Base-by-base conservation (phyloP, 768 basidiomycete species). In the Suillus subalutaceus region DNA sequence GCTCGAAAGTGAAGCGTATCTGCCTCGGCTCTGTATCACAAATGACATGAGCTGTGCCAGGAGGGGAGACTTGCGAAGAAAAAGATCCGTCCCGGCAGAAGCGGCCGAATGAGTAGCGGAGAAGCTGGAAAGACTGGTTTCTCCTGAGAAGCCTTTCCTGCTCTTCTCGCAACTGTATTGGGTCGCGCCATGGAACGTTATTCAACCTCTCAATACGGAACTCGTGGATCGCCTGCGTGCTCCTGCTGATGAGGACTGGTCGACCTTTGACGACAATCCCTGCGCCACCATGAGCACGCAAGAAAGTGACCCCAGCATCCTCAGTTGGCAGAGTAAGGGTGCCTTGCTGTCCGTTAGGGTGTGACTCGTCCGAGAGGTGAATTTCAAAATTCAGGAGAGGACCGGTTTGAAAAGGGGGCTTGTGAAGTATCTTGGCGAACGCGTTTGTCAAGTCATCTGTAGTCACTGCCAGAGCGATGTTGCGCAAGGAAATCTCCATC, bases 401-500 rank as follows among this genome's bases (percentile, higher is more conserved):
- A 2, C 72, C 43, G 10, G 64, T 65, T 7, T 74, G 69, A 66
- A 80, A 80, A 0, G 79, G 79, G 0, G 76, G 68, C 8, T 72
- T 76, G 64, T 80, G 79, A 23, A 80, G 58, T 40, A 71, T 72
- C 58, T 72, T 68, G 1, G 78, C 79, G 7, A 80, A 73, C n/a
- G 70, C 73, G 13, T 74, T 38, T 50, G 75, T 75, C 38, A 80
- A 59, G 30, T 80, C 79, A 35, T 78, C 74, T 35, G 68, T 72
- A 0, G 56, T 67, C 0, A 73, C 79, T 53, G 77, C 70, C 9
- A 68, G 55, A 5, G 74, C 46, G 23, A 80, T 71, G 37, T 71
- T 64, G n/a, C 64, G 53, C 76, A 80, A 80, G 68, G 71, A 81
- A 23, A 80, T 48, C 4, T 80, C 74, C 79, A 80, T 80, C 57